phyloP scores from a whole-genome alignment of 768 basidiomycete genomes.

The Pulveroboletus sp. region DNA sequence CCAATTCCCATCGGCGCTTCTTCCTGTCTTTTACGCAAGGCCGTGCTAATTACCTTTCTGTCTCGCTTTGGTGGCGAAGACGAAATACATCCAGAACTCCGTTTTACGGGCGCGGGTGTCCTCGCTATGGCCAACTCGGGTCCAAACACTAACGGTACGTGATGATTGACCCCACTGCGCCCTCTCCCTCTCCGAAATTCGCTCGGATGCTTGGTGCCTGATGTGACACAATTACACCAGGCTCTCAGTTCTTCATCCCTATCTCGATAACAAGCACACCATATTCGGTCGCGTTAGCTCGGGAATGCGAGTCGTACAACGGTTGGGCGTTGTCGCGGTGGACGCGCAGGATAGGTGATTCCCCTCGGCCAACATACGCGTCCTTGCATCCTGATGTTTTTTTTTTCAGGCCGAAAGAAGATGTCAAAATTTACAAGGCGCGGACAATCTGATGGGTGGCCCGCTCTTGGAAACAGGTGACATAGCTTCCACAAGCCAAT shows the following conservation, averaged over 20 bases:
- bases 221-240: slow-evolving; percentile 46
- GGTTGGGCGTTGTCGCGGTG: slow-evolving; percentile 87
- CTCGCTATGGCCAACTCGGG: slow-evolving; percentile 98
- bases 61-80: slow-evolving; percentile 56
- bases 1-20: no score
- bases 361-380: not conserved
- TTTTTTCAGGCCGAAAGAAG: slow-evolving; percentile 61
- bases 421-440: slow-evolving; percentile 87
- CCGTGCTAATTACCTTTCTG: not conserved
- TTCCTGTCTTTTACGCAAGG: not conserved
- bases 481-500: no score
- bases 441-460: slow-evolving; percentile 24
- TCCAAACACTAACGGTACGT: slow-evolving; percentile 77
- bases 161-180: not conserved
- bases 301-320: slow-evolving; percentile 92
- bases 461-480: no score
- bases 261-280: slow-evolving; percentile 79
- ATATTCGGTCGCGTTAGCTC: slow-evolving; percentile 86
- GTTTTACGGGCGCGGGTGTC: slow-evolving; percentile 97
- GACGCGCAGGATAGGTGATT: slow-evolving; percentile 85
- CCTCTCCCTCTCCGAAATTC: not conserved
- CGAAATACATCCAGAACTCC: slow-evolving; percentile 84
- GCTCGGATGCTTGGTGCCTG: slow-evolving; percentile 2
- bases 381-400: no score
- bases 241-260: slow-evolving; percentile 96